Evolutionary conservation across 768 basidiomycete genomes (phyloP).

Genomic region (Leccinum subgranulosum): DNA sequence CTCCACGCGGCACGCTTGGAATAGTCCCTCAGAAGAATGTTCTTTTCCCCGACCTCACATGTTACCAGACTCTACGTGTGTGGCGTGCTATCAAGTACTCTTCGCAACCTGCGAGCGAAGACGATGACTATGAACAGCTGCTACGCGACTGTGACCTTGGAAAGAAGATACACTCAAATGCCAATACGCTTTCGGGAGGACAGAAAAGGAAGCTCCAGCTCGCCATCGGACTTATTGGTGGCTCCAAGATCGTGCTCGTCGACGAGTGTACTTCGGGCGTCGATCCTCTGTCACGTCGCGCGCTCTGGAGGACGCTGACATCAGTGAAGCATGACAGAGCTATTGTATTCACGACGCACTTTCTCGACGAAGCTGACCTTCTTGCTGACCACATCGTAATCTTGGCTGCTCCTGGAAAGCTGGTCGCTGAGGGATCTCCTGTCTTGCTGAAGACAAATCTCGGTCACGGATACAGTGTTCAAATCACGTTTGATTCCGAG

Average conservation of each 20-base stretch:
- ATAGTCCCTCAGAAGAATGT: constrained; percentile 86
- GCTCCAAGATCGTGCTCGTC: constrained; percentile 64
- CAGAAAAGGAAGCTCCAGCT: constrained; percentile 83
- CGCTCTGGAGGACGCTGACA: constrained; percentile 73
- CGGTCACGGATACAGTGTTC: constrained; percentile 69
- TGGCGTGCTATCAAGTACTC: constrained; percentile 74
- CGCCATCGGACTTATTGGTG: constrained; percentile 76
- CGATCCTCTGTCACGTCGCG: constrained; percentile 74
- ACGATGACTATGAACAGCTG: constrained; percentile 63
- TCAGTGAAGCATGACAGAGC: constrained; percentile 63
- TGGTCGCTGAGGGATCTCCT: constrained; percentile 71
- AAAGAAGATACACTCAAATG: constrained; percentile 65
- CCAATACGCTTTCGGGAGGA: constrained; percentile 68
- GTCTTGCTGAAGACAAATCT: constrained; percentile 69
- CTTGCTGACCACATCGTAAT: constrained; percentile 75
- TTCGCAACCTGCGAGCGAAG: constrained; percentile 32
- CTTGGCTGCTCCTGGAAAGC: constrained; percentile 68
- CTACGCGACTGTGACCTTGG: constrained; percentile 70
- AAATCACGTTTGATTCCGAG: constrained; percentile 45
- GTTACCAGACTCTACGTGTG: constrained; percentile 66
- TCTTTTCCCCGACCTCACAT: constrained; percentile 71
- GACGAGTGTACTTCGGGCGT: constrained; percentile 79
- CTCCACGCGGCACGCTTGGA: constrained; percentile 64
- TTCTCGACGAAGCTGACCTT: constrained; percentile 77
- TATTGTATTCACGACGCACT: constrained; percentile 79